Evolutionary conservation across 225 moss, liverwort and hornwort genomes (phyloP), one percentile per base, ranked within the genome.

Genomic region (Bryoerythrophyllum caledonicum): DNA sequence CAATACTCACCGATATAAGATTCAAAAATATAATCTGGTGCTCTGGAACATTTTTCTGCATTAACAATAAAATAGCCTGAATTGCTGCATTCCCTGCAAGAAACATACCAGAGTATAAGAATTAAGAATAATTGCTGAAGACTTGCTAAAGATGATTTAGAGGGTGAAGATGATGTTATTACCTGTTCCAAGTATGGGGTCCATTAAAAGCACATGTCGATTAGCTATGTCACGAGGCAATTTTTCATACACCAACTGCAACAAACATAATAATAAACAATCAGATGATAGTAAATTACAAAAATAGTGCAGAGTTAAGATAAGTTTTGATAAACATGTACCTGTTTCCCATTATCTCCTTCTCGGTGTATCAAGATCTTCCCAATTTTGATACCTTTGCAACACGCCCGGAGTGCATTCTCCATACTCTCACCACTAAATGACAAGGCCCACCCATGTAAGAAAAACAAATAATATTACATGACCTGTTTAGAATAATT

Each of bases 301-400:
- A 46, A 46, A 15, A 46, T 46, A 48, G 17, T 1, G 0, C 5
- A 17, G 5, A 17, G 48, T 48, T 5, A 5, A 15, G 16, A 16
- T 16, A 48, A 48, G 48, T 48, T 48, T 0, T 48, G 16, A 4
- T 20, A 44, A n/a, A 34, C 7, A 12, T 55, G 10, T 73, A 83
- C 79, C 75, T 85, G 88, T 67, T 92, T 92, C 67, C 92, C 92
- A 57, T 92, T 90, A 76, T 92, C 92, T 67, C 92, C 92, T 82
- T 92, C 92, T 25, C 92, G 90, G 78, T 90, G 92, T 62, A 92
- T 92, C 79, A 92, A 63, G 73, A 92, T 92, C 78, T 92, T 92
- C 20, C 92, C 92, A 66, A 92, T 92, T 71, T 92, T 92, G 62
- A 92, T 92, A 40, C 92, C 92, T 77, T 92, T 92, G 84, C 92